Evolutionary conservation across 73 alveolate genomes (phyloP).

Genomic region (Paramecium pentaurelia): DNA sequence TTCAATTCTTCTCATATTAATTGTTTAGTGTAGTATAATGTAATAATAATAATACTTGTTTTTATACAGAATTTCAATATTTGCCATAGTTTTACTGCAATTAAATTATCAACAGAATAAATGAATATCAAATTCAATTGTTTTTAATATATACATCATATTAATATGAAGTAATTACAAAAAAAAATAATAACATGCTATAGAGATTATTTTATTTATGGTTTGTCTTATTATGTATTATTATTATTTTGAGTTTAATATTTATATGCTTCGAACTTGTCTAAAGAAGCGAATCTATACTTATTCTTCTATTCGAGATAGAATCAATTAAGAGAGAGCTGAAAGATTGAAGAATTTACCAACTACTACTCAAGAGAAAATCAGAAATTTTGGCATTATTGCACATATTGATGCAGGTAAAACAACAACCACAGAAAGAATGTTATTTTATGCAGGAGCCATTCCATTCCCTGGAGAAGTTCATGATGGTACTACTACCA

Average conservation of each 20-base stretch:
- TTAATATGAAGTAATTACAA: background rate
- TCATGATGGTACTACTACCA: conserved; percentile 68
- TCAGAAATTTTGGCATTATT: conserved; percentile 81
- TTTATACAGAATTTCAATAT: background rate
- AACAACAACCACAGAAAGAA: conserved; percentile 90
- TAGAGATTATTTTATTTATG: background rate
- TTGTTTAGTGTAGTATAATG: background rate
- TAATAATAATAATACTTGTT: background rate
- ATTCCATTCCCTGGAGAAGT: conserved; percentile 81
- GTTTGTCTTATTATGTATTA: background rate
- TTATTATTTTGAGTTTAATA: background rate
- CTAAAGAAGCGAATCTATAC: background rate
- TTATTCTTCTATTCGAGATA: conserved; percentile 28
- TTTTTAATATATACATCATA: background rate
- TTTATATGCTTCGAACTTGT: background rate
- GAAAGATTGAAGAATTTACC: conserved; percentile 55
- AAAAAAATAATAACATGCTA: too few species aligned
- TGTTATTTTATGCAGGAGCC: conserved; percentile 87
- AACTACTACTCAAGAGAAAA: conserved; percentile 64
- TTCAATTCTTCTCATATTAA: background rate
- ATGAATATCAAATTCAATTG: background rate
- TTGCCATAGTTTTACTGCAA: background rate
- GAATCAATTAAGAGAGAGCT: conserved; percentile 29
- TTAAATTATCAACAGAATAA: background rate
- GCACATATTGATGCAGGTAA: conserved; percentile 96